Conservation (phyloP, 805 yeast genomes). For the Spathaspora passalidarum region DNA sequence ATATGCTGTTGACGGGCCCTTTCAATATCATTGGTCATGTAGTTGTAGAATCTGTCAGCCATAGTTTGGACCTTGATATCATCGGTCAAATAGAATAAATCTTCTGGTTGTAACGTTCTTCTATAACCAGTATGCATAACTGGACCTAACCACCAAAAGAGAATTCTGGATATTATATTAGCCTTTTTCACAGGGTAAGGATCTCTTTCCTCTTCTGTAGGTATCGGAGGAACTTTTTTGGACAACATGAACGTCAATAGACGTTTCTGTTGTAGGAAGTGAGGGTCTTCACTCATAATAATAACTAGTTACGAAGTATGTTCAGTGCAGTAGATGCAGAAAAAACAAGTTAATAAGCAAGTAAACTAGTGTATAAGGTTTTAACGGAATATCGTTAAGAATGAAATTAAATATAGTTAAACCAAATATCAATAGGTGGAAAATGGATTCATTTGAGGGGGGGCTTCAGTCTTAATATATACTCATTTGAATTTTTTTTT, state of each 20-base stretch:
- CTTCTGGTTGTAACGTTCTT: constrained; percentile 65
- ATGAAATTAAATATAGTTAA: too few species aligned
- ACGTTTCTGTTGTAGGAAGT: constrained; percentile 27
- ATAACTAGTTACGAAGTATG: background rate
- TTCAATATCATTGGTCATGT: constrained; percentile 18
- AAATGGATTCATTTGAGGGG: background rate
- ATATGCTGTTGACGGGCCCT: constrained; percentile 22
- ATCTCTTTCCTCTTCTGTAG: constrained; percentile 47
- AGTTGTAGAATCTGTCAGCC: constrained; percentile 23
- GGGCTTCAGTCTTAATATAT: background rate
- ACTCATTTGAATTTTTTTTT: background rate
- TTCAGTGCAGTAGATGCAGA: background rate
- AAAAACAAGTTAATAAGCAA: too few species aligned
- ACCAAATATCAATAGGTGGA: background rate
- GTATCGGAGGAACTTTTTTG: constrained; percentile 50
- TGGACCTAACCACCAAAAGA: constrained; percentile 70
- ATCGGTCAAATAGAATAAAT: constrained; percentile 44
- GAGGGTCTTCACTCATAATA: background rate
- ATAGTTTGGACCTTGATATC: constrained; percentile 31
- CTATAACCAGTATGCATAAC: constrained; percentile 65
- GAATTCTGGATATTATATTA: constrained; percentile 38
- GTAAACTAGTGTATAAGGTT: too few species aligned
- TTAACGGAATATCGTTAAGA: too few species aligned
- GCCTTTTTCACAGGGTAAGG: constrained; percentile 42
- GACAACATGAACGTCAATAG: constrained; percentile 31